Base-by-base conservation (phyloP, 139 green algal genomes). In the Tetraselmis striata region DNA sequence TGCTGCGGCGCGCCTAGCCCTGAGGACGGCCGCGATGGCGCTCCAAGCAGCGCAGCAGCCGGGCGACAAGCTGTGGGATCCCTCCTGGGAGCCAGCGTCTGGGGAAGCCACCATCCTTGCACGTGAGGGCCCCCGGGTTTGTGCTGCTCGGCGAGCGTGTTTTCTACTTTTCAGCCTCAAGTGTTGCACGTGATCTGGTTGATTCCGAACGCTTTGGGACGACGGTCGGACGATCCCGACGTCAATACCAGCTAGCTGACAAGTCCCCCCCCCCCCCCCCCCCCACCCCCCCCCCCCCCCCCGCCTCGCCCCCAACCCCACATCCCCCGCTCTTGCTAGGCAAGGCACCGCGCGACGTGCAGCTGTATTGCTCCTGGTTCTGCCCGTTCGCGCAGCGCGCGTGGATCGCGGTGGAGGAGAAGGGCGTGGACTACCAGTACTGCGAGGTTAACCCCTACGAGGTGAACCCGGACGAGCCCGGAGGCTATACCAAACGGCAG, bases 351-450 rank as follows among this genome's bases (percentile, higher is more conserved):
- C 45, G 18, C 5, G 74, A 88, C 29, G 74, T 87, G 32, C 82
- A 80, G 59, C 85, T 88, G 23, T 88, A 80, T 76, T 77, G 79
- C 76, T 75, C 86, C 2, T 90, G 89, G 89, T 92, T 91, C 77
- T 92, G 89, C 80, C 89, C 89, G 11, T 92, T 92, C 77, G 89
- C 85, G 2, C 89, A 92, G 81, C 77, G 89, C 23, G 85, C 87
- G 2, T 92, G 89, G 89, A 90, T 90, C 29, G 80, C 83, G 18
- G 32, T 88, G 1, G 87, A 90, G 76, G 85, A 87, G 25, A 90
- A 90, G 78, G 58, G 79, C n/a, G 79, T 84, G 23, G 26, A 30
- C 2, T 91, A 87, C 29, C 59, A 85, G 75, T 89, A 85, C 30
- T 29, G 88, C 2, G 86, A 90, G 59, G 32, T 90, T 23, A 83